Percentiles rank a stretch among this genome's conserved stretches.
Conservation (phyloP, 2,329 filamentous ascomycete genomes). For the Leptosphaerulina australis region DNA sequence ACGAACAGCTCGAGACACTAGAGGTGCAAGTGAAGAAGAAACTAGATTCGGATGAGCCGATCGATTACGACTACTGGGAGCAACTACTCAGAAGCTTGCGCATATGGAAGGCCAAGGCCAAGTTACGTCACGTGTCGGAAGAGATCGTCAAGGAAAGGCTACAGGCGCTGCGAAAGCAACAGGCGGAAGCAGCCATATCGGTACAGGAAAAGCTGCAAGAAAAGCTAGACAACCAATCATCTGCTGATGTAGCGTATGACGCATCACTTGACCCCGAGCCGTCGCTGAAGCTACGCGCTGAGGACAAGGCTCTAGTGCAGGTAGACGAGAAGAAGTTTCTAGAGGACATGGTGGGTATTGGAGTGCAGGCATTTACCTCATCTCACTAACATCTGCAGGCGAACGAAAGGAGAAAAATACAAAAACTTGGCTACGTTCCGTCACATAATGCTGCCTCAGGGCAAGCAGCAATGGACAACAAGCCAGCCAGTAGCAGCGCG, state of each 20-base stretch:
- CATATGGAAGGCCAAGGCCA: conserved; percentile 91
- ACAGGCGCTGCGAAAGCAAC: conserved; percentile 68
- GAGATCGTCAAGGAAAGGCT: conserved; percentile 74
- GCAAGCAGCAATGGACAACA: conserved; percentile 32
- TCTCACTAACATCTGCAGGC: conserved; percentile 41
- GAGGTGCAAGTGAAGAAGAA: conserved; percentile 88
- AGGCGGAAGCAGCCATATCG: conserved; percentile 68
- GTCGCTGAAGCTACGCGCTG: conserved; percentile 65
- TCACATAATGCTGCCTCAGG: conserved; percentile 54
- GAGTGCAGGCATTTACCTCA: neutral
- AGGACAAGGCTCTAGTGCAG: conserved; percentile 66
- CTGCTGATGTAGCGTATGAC: conserved; percentile 40
- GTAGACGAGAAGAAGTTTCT: conserved; percentile 66
- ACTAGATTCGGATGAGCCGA: conserved; percentile 83
- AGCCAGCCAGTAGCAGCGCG: conserved; percentile 46
- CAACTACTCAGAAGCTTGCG: conserved; percentile 83
- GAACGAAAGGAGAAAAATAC: conserved; percentile 64
- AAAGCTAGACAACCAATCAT: conserved; percentile 41
- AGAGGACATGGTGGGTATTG: conserved; percentile 56
- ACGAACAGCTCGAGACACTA: conserved; percentile 82
- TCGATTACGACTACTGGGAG: conserved; percentile 98
- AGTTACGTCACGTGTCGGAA: conserved; percentile 77
- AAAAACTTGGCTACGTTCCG: conserved; percentile 73
- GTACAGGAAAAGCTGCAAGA: conserved; percentile 60
- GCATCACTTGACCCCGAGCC: conserved; percentile 67